phyloP scores from a whole-genome alignment of 768 basidiomycete species.

The Boletus subparvulus region DNA sequence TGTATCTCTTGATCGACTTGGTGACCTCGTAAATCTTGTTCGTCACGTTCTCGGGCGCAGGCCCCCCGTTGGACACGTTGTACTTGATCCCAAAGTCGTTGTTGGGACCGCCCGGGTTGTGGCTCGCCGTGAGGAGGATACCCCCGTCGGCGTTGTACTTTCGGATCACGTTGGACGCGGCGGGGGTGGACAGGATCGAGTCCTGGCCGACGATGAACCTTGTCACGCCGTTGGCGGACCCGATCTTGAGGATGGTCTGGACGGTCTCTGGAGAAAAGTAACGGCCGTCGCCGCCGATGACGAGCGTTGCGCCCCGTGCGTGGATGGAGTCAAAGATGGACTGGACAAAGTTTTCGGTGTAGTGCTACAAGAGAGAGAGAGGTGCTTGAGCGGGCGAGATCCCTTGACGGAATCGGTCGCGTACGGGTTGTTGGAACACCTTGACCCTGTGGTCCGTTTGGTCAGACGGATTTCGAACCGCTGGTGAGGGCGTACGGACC shows the following conservation, averaged over 20 bases:
- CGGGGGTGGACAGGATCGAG: constrained; percentile 93
- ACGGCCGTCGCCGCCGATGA: constrained; percentile 96
- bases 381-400: constrained; percentile 19
- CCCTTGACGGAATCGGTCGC: constrained; percentile 22
- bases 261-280: constrained; percentile 85
- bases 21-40: constrained; percentile 92
- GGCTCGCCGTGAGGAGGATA: constrained; percentile 93
- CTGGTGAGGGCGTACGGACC: constrained; percentile 43
- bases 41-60: constrained; percentile 96
- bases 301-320: constrained; percentile 75
- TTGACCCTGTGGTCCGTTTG: constrained; percentile 66
- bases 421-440: constrained; percentile 94
- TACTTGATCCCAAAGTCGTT: constrained; percentile 99
- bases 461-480: constrained; percentile 14
- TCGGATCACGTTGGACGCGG: constrained; percentile 93
- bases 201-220: constrained; percentile 93
- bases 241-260: constrained; percentile 91
- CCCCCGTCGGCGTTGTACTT: constrained; percentile 96
- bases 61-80: constrained; percentile 96
- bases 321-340: constrained; percentile 90
- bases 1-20: constrained; percentile 84
- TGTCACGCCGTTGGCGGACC: constrained; percentile 88
- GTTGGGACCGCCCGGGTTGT: constrained; percentile 98
- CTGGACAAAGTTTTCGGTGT: constrained; percentile 98
- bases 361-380: constrained; percentile 57